phyloP scores from a whole-genome alignment of 2,329 filamentous ascomycete species.

The Ophiostoma angusticollis region DNA sequence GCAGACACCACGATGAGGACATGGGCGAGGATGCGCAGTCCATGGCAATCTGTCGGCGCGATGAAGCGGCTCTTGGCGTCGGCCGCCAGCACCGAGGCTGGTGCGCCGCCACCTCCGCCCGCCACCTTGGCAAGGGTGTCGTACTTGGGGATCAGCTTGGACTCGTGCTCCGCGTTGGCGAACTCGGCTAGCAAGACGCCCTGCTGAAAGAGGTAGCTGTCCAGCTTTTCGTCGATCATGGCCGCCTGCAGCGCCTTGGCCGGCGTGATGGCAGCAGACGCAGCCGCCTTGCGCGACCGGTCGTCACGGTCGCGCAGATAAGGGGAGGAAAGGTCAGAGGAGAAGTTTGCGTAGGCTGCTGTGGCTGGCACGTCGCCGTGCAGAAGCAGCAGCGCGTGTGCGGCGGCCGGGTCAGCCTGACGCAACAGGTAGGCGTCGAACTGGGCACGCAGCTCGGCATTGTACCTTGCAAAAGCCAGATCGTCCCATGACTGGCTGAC shows the following conservation, averaged over 20 bases:
- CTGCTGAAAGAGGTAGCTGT: constrained; percentile 45
- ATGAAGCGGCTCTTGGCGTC: constrained; percentile 30
- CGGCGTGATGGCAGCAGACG: constrained; percentile 40
- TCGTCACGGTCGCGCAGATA: constrained; percentile 6
- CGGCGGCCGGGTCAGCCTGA: constrained; percentile 12
- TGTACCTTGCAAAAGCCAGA: constrained; percentile 16
- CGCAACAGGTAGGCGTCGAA: constrained; percentile 16
- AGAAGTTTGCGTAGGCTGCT: not conserved
- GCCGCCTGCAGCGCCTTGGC: constrained; percentile 67
- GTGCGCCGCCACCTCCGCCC: no score
- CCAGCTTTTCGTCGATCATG: constrained; percentile 52
- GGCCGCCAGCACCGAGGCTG: no score
- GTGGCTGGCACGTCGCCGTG: constrained; percentile 13
- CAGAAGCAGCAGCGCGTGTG: constrained; percentile 10
- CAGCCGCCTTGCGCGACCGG: constrained; percentile 15
- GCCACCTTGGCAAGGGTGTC: constrained; percentile 20
- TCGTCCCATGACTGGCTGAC: constrained; percentile 39
- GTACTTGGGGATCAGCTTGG: constrained; percentile 30
- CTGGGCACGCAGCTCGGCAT: constrained; percentile 16
- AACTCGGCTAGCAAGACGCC: constrained; percentile 37
- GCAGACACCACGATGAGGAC: constrained; percentile 52
- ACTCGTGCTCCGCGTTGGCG: constrained; percentile 26
- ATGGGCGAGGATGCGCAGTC: constrained; percentile 57
- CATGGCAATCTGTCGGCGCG: constrained; percentile 44
- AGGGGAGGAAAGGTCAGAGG: not conserved